Base-by-base conservation (phyloP, 108 stramenopile genomes). In the Cyclotella atomus region DNA sequence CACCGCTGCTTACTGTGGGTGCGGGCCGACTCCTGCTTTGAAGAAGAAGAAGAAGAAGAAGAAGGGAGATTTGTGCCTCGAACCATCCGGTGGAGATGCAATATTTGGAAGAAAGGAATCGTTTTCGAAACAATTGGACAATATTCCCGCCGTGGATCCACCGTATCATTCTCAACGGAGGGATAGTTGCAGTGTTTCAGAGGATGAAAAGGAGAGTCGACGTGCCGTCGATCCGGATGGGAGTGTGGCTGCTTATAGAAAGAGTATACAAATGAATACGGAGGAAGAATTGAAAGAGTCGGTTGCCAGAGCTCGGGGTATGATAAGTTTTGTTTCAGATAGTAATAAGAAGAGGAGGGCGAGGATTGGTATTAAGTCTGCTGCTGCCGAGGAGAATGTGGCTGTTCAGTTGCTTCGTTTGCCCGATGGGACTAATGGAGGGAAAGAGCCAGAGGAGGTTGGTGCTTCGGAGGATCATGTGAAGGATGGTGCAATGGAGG, bases 1-100 rank as follows among this genome's bases (percentile, higher is more conserved):
- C 34, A 68, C 77, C 8, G 71, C 70, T 30, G 77, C 77, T 19
- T 68, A 79, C 50, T 66, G 65, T 24, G 71, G 77, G 4, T 79
- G 77, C 44, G 77, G 77, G 0, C 77, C 77, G 14, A 79, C 76
- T 45, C 76, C 76, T 15, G 20, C 33, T 46, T 47, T 33, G 41
- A 6, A 19, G 9, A 21, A 15, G n/a, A 59, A 44, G 30, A 52
- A 36, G 0, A 44, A 52, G 17, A 29, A n/a, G n/a, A n/a, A n/a
- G 19, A 6, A 24, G 19, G 5, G 57, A 20, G 60, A 41, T 24
- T 21, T 24, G 24, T 41, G 60, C 3, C n/a, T 24, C 3, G 60
- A 61, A 41, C 38, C 38, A 33, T 28, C 1, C 2, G 29, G 6
- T n/a, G 30, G 29, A 14, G 29, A 59, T 56, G 53, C 54, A 0